phyloP scores from a whole-genome alignment of 805 yeast species.

The Cyberlindnera mrakii region DNA sequence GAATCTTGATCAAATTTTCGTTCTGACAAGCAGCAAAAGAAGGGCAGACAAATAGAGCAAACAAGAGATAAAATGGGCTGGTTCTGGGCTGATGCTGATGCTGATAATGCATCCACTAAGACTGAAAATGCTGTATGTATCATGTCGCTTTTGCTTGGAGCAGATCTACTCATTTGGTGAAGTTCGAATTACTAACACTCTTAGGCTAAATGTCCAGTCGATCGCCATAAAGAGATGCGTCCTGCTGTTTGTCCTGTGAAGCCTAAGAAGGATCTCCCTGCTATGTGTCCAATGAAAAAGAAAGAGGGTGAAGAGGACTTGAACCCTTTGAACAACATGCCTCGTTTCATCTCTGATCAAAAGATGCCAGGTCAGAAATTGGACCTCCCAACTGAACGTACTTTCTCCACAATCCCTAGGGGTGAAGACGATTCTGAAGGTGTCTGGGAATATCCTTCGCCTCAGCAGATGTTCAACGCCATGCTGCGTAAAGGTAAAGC shows the following conservation, averaged over 20 bases:
- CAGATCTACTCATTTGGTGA: too few species aligned
- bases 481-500: conserved; percentile 92
- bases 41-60: too few species aligned
- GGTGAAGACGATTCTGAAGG: conserved; percentile 63
- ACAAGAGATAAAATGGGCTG: conserved; percentile 57
- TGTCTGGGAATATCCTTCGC: conserved; percentile 98
- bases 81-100: conserved; percentile 66
- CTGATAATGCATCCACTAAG: background rate
- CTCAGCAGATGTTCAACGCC: conserved; percentile 98
- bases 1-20: too few species aligned
- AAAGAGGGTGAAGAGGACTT: conserved; percentile 25
- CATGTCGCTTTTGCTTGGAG: too few species aligned
- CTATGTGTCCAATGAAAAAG: conserved; percentile 35
- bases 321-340: conserved; percentile 90
- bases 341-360: conserved; percentile 56
- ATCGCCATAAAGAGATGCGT: background rate
- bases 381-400: conserved; percentile 76
- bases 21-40: too few species aligned
- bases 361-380: conserved; percentile 76
- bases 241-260: conserved; percentile 36
- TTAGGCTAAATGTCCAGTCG: conserved; percentile 1
- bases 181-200: background rate
- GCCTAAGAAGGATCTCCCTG: conserved; percentile 25
- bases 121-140: too few species aligned
- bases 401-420: conserved; percentile 80